These are phyloP conservation scores for Ophiosphaerella herpotricha DNA, from an alignment of 2,329 filamentous ascomycete genomes.

Conservation along the genomic window DNA sequence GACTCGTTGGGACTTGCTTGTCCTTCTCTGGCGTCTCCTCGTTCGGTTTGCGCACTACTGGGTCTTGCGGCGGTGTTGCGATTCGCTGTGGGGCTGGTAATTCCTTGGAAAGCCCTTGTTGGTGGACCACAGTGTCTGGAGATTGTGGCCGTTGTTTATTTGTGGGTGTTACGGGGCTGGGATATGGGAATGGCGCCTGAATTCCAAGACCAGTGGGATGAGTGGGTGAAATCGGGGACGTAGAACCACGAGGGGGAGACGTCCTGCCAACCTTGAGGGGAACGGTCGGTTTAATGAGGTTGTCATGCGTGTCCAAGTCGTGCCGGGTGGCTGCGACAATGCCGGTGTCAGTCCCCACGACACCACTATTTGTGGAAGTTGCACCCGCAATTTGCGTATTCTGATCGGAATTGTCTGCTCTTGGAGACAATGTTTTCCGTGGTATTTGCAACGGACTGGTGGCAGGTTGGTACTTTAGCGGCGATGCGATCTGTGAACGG, in stretches of 20 bases:
- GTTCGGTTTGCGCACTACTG: constrained; percentile 20
- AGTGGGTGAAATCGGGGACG: constrained; percentile 36
- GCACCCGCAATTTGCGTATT: constrained; percentile 33
- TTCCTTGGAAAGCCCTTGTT: constrained; percentile 1
- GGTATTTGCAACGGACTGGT: constrained; percentile 61
- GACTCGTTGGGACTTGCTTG: constrained; percentile 25
- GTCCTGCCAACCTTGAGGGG: constrained; percentile 50
- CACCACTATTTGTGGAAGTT: constrained; percentile 21
- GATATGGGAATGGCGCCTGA: constrained; percentile 28
- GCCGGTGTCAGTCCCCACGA: constrained; percentile 34
- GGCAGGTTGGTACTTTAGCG: constrained; percentile 64
- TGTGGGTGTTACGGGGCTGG: constrained; percentile 36
- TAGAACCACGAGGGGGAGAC: constrained; percentile 40
- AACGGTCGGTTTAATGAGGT: constrained; percentile 49
- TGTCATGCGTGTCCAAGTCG: constrained; percentile 34
- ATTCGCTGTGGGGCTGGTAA: constrained; percentile 18
- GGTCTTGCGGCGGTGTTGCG: constrained; percentile 34
- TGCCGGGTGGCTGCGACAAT: constrained; percentile 33
- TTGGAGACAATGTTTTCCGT: constrained; percentile 32
- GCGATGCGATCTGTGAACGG: constrained; percentile 65
- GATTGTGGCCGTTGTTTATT: constrained; percentile 21
- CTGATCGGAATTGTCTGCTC: constrained; percentile 16
- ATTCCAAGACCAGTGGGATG: constrained; percentile 28
- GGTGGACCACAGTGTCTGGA: constrained; percentile 14
- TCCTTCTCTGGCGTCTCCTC: constrained; percentile 30